Conservation (phyloP, 495 filamentous ascomycete species). For the Pyrenula aspistea region DNA sequence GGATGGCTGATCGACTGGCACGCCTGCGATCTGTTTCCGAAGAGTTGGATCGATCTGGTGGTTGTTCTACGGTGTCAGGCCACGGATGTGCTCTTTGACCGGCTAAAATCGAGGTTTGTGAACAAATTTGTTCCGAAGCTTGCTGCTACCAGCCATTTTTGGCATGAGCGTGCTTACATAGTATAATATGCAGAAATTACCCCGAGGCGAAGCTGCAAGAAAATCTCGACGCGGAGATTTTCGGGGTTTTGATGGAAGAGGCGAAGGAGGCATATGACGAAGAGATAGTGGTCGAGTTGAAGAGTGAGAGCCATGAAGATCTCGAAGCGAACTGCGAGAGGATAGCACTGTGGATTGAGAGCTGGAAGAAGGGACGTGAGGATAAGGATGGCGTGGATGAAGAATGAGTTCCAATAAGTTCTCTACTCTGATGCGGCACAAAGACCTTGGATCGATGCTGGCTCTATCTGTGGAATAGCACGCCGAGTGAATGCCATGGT, state of each 20-base stretch:
- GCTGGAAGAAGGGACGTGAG: slow-evolving; percentile 59
- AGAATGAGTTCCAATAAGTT: too few species aligned
- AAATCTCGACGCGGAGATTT: slow-evolving; percentile 95
- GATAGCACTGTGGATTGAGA: slow-evolving; percentile 67
- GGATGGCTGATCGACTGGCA: slow-evolving; percentile 97
- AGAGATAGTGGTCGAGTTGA: slow-evolving; percentile 82
- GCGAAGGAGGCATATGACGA: slow-evolving; percentile 76
- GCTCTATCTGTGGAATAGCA: too few species aligned
- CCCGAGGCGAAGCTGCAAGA: slow-evolving; percentile 81
- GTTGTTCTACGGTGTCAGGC: slow-evolving; percentile 78
- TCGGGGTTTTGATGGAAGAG: slow-evolving; percentile 86
- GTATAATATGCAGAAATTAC: slow-evolving; percentile 45
- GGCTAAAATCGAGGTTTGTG: slow-evolving; percentile 55
- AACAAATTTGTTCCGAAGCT: not conserved
- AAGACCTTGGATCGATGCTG: too few species aligned
- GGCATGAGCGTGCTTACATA: not conserved
- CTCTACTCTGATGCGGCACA: too few species aligned
- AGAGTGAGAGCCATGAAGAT: slow-evolving; percentile 68
- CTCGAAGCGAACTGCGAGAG: slow-evolving; percentile 79
- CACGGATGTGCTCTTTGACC: slow-evolving; percentile 65
- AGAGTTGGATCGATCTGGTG: slow-evolving; percentile 89
- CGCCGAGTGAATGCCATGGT: too few species aligned
- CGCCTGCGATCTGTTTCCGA: slow-evolving; percentile 89
- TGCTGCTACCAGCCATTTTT: not conserved
- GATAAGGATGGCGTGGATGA: not conserved